Evolutionary conservation across 345 rosid species (phyloP), one percentile per base, ranked within the genome.

Genomic region (Boechera stricta): DNA sequence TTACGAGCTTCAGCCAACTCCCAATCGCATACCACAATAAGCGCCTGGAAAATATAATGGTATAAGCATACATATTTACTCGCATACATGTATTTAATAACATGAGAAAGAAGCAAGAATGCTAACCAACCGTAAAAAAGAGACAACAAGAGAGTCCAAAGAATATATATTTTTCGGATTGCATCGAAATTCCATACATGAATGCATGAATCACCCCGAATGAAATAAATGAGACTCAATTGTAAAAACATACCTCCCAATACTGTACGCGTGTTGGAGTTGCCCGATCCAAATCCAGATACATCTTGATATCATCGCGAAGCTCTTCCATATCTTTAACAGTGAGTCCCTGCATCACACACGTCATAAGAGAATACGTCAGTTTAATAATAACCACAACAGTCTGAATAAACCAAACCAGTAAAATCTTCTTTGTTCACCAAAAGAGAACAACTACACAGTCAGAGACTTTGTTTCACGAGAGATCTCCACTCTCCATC

Each of bases 261-360:
- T 87, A 94, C 62, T 86, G 92, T 62, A 84, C 66, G 29, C 84
- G 98, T 4, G 85, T 90, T 55, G 87, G 86, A 49, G 97, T 90
- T 77, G 82, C 85, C 55, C 92, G 84, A 69, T 94, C 98, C 91
- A 87, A 81, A 80, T 92, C 98, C 47, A 94, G 79, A 84, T 94
- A 91, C 98, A 94, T 87, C 83, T 92, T 94, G 72, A 94, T 92
- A 83, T 94, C 98, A 78, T 87, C 98, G 21, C 81, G 94, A 70
- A 94, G 95, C 74, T 94, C 98, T 83, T 92, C 98, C 92, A 89
- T 89, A 77, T 92, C 98, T 70, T 87, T 94, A 57, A 84, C 93
- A 1, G 94, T 87, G 86, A 94, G 85, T 41, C 97, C 98, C 94
- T 94, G 85, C 69, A 81, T 76, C 41, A 72, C 88, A 87, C 87